Conservation (phyloP, 352 stramenopile genomes). For the Stephanocyclus meneghinianus region DNA sequence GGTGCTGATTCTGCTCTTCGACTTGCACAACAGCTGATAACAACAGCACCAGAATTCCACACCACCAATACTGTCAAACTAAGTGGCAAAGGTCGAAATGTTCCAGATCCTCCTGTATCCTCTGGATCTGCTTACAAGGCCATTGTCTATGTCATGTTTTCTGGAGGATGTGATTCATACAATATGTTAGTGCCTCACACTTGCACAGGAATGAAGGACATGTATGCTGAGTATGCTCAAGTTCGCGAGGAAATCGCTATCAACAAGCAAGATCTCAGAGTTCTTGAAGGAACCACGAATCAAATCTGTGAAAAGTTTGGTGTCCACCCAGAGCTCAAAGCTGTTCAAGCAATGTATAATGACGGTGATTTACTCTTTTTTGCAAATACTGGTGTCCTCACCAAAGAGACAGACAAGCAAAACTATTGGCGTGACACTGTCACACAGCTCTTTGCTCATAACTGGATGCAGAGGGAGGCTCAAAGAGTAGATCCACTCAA, state of each 20-base stretch:
- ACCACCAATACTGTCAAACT: conserved; percentile 56
- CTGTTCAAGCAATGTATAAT: conserved; percentile 70
- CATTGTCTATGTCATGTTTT: conserved; percentile 66
- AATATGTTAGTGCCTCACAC: conserved; percentile 67
- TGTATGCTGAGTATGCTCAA: conserved; percentile 55
- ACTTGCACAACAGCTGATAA: conserved; percentile 63
- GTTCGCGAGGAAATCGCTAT: conserved; percentile 51
- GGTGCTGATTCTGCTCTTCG: conserved; percentile 39
- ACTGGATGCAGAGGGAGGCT: conserved; percentile 53
- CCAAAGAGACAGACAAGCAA: conserved; percentile 58
- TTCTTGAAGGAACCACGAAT: conserved; percentile 40
- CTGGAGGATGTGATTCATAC: conserved; percentile 68
- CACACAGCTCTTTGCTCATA: conserved; percentile 76
- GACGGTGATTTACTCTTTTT: conserved; percentile 66
- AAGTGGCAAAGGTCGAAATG: conserved; percentile 25
- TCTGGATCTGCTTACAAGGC: conserved; percentile 52
- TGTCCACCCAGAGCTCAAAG: conserved; percentile 57
- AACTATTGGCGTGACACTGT: conserved; percentile 59
- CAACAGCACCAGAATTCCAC: conserved; percentile 80
- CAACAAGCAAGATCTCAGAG: conserved; percentile 28
- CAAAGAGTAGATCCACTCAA: conserved; percentile 65
- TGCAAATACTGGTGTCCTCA: conserved; percentile 76
- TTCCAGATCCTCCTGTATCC: conserved; percentile 16
- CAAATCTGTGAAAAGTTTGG: conserved; percentile 76
- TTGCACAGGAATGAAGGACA: conserved; percentile 50